Percentiles rank a stretch among this genome's conserved stretches.
These are phyloP conservation scores for Prunus persica DNA, from an alignment of 306 rosid genomes.

Conservation along the genomic window DNA sequence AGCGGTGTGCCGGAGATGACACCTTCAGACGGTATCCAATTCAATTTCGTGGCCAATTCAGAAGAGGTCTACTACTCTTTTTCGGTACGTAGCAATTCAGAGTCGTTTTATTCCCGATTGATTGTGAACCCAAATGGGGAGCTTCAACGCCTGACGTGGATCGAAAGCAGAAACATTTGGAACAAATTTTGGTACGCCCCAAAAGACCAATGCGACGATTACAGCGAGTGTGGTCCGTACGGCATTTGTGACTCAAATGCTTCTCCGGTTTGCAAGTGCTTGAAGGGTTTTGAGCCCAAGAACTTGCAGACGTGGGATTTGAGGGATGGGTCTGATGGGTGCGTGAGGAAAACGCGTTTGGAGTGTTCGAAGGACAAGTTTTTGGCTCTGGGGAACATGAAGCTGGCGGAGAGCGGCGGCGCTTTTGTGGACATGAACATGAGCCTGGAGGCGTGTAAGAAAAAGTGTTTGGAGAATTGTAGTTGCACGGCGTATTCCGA, in stretches of 20 bases:
- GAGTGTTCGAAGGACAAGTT: conserved; percentile 51
- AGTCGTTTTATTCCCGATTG: conserved; percentile 35
- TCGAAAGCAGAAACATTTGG: conserved; percentile 37
- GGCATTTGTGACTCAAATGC: conserved; percentile 56
- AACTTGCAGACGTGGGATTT: conserved; percentile 53
- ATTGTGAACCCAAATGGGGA: conserved; percentile 23
- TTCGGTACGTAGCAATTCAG: not conserved
- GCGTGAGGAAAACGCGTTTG: conserved; percentile 50
- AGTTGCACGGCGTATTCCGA: conserved; percentile 58
- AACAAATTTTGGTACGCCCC: conserved; percentile 61
- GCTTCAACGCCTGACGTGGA: conserved; percentile 49
- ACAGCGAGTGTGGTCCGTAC: conserved; percentile 51
- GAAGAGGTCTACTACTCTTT: conserved; percentile 51
- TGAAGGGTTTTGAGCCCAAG: conserved; percentile 63
- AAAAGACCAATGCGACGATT: conserved; percentile 55
- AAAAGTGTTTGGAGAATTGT: conserved; percentile 47
- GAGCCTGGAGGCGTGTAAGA: conserved; percentile 40
- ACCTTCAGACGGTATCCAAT: conserved; percentile 24
- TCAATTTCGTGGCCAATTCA: conserved; percentile 23
- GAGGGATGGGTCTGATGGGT: conserved; percentile 83
- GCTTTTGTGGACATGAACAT: conserved; percentile 43
- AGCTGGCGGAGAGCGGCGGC: conserved; percentile 54
- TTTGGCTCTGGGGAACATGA: conserved; percentile 32
- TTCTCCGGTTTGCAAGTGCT: conserved; percentile 65
- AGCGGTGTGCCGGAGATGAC: conserved; percentile 80